Evolutionary conservation across 176 grass and related monocot genomes (phyloP).

Genomic region (Leersia perrieri): DNA sequence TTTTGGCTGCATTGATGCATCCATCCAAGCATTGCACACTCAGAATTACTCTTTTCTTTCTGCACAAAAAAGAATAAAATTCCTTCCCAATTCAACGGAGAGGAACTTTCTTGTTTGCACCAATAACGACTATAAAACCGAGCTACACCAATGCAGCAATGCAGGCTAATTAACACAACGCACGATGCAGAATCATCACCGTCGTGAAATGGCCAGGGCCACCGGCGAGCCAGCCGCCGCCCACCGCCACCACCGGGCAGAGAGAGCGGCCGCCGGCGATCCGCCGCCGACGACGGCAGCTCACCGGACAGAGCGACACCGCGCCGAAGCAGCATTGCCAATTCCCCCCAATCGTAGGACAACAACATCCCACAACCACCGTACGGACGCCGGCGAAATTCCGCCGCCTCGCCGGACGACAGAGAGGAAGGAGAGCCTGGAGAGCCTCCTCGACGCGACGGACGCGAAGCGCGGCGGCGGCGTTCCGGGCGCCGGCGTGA

Average conservation of each 20-base stretch:
- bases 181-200: slow-evolving; percentile 9
- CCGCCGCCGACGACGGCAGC: background rate
- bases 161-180: background rate
- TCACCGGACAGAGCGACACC: background rate
- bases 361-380: too few species aligned
- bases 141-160: background rate
- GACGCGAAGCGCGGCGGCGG: background rate
- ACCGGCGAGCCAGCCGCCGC: background rate
- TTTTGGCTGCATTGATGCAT: slow-evolving; percentile 14
- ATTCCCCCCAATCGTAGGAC: background rate
- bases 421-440: slow-evolving; percentile 39
- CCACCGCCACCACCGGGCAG: background rate
- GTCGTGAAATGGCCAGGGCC: background rate
- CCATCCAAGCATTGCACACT: slow-evolving; percentile 19
- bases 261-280: background rate
- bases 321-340: background rate
- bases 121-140: slow-evolving; percentile 21
- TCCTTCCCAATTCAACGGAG: background rate
- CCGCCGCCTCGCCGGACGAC: background rate
- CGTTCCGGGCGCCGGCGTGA: background rate
- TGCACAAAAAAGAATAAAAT: too few species aligned
- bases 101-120: slow-evolving; percentile 6
- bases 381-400: too few species aligned
- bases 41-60: slow-evolving; percentile 35
- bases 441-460: slow-evolving; percentile 46